phyloP scores from a whole-genome alignment of 2,329 filamentous ascomycete genomes.

The Colletotrichum phormii region DNA sequence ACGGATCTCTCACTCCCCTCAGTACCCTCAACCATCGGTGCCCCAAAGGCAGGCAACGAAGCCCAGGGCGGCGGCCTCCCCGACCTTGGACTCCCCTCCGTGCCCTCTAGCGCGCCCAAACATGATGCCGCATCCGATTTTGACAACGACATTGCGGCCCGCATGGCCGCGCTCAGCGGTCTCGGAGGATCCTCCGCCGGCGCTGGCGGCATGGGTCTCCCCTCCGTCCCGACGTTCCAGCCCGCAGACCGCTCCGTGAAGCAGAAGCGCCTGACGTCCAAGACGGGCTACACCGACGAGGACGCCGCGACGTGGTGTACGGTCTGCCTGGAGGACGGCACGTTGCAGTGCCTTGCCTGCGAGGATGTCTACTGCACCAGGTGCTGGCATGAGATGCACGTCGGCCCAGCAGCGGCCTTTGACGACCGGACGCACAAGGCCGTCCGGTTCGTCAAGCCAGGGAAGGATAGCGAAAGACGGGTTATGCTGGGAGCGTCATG shows the following conservation, averaged over 20 bases:
- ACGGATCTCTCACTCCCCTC: constrained; percentile 48
- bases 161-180: constrained; percentile 63
- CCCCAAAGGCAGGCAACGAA: constrained; percentile 34
- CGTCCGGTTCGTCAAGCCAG: constrained; percentile 64
- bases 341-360: constrained; percentile 78
- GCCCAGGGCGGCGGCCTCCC: constrained; percentile 29
- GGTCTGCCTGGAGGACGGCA: constrained; percentile 84
- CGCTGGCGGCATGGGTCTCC: constrained; percentile 48
- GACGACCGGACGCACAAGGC: constrained; percentile 79
- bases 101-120: constrained; percentile 54
- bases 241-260: constrained; percentile 55
- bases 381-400: constrained; percentile 87
- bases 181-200: constrained; percentile 46
- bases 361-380: constrained; percentile 80
- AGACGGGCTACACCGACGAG: constrained; percentile 70
- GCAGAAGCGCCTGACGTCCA: constrained; percentile 52
- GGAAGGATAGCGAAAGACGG: constrained; percentile 46
- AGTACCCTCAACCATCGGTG: constrained; percentile 52
- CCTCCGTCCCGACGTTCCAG: constrained; percentile 61
- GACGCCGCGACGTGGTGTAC: constrained; percentile 84
- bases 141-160: constrained; percentile 60
- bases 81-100: constrained; percentile 56
- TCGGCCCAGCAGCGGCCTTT: constrained; percentile 74
- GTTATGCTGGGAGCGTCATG: constrained; percentile 51
- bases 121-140: constrained; percentile 50